Evolutionary conservation across 805 yeast species (phyloP).

Genomic region (Candida khao-thaluensis): DNA sequence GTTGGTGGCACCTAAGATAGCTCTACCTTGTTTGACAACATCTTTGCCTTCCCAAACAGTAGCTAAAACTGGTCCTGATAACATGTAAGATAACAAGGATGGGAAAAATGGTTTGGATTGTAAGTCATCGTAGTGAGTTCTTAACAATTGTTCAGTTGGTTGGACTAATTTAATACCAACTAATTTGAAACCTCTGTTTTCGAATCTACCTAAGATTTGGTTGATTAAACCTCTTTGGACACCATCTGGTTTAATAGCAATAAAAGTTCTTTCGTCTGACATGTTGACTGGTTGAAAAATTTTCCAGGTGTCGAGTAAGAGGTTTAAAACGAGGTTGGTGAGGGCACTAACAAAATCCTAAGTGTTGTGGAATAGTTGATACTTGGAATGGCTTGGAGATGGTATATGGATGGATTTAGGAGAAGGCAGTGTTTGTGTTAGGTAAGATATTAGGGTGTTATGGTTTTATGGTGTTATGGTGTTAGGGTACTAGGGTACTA

Average conservation of each 20-base stretch:
- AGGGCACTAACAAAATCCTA: too few species aligned
- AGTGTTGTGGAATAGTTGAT: too few species aligned
- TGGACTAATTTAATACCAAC: constrained; percentile 90
- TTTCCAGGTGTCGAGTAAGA: constrained; percentile 7
- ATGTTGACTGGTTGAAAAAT: constrained; percentile 23
- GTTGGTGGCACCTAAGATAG: constrained; percentile 98
- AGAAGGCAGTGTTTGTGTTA: too few species aligned
- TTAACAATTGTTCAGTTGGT: constrained; percentile 84
- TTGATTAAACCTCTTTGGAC: constrained; percentile 98
- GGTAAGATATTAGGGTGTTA: too few species aligned
- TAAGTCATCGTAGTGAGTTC: constrained; percentile 94
- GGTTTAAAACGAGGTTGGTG: constrained; percentile 4
- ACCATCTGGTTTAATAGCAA: constrained; percentile 98
- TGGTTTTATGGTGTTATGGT: too few species aligned
- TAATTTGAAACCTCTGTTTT: constrained; percentile 95
- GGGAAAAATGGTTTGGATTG: constrained; percentile 98
- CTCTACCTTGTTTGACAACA: constrained; percentile 98
- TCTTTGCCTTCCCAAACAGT: constrained; percentile 99
- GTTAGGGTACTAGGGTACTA: too few species aligned
- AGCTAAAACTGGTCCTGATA: constrained; percentile 97
- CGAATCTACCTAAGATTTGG: constrained; percentile 88
- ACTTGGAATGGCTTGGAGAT: too few species aligned
- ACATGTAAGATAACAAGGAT: constrained; percentile 92
- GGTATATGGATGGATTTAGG: too few species aligned
- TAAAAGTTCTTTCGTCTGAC: constrained; percentile 84